Conservation (phyloP, 2,329 filamentous ascomycete species). For the Magnaporthiopsis incrustans region DNA sequence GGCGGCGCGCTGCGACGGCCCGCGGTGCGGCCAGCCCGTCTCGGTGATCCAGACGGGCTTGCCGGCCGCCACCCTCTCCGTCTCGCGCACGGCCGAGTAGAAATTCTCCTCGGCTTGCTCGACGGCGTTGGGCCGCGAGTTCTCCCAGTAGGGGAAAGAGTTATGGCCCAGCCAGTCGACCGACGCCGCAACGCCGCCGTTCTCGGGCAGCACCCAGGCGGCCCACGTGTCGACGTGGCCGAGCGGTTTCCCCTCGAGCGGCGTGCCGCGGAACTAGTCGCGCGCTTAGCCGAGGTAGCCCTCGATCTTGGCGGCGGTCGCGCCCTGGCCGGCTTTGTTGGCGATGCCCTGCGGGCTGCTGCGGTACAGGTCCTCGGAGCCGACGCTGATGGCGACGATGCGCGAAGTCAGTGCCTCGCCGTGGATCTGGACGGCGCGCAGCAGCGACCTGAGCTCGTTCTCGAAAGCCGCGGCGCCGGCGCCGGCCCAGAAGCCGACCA, state of each 20-base stretch:
- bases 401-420: slow-evolving; percentile 56
- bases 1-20: slow-evolving; percentile 52
- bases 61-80: slow-evolving; percentile 47
- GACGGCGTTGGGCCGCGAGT: slow-evolving; percentile 50
- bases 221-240: slow-evolving; percentile 92
- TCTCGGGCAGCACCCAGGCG: slow-evolving; percentile 64
- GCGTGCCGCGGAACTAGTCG: slow-evolving; percentile 53
- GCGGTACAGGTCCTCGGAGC: slow-evolving; percentile 81
- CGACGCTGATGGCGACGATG: slow-evolving; percentile 77
- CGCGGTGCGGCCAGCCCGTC: slow-evolving; percentile 74
- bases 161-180: slow-evolving; percentile 79
- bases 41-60: slow-evolving; percentile 83
- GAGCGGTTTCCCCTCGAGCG: slow-evolving; percentile 31
- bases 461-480: slow-evolving; percentile 53
- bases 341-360: slow-evolving; percentile 61
- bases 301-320: slow-evolving; percentile 52
- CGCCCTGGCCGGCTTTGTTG: slow-evolving; percentile 55
- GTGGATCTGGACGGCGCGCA: slow-evolving; percentile 59
- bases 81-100: slow-evolving; percentile 54
- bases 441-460: slow-evolving; percentile 68
- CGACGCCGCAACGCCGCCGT: slow-evolving; percentile 59
- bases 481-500: slow-evolving; percentile 80
- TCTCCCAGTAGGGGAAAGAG: slow-evolving; percentile 73
- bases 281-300: slow-evolving; percentile 65
- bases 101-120: slow-evolving; percentile 58